Evolutionary conservation across 257 asterid species (phyloP), one percentile per base, ranked within the genome.

Genomic region (Plantago elongata): DNA sequence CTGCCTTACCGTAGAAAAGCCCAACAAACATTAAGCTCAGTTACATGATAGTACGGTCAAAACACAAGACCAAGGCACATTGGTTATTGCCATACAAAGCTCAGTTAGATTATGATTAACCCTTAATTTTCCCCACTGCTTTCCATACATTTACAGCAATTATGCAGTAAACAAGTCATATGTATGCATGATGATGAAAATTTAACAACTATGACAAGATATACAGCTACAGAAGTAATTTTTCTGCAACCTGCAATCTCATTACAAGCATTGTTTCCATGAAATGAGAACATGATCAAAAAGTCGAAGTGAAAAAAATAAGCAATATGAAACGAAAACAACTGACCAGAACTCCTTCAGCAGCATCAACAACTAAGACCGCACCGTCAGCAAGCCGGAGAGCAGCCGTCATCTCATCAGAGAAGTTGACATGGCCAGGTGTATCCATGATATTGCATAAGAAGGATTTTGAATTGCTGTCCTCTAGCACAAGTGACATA

Each of bases 381-480:
- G 97, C 99, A 69, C 99, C 99, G 81, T 93, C 99, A 52, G 99
- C 95, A 74, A 93, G 97, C 78, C 99, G 82, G 45, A 92, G 83
- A 10, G 97, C 96, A 67, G 99, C 97, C 29, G 94, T 75, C 97
- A 92, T 92, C 77, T 92, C 99, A 80, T 92, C 99, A 1, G 99
- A 89, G 61, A 92, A 92, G 78, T 92, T 89, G 43, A 83, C 97
- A 77, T 92, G 99, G 22, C 99, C 99, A 12, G 99, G 97, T 29
- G 99, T 79, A 69, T 92, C 99, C 95, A 86, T 86, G 51, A 92
- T 74, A 76, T 92, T 89, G 75, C 97, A 92, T 11, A 92, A 89
- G 62, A 81, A 89, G 12, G 99, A 92, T 71, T 92, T 92, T 12
- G 96, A 80, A 71, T 78, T 84, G 76, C 97, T 92, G 63, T 92